Evolutionary conservation across 2,329 filamentous ascomycete species (phyloP).

Genomic region (Xylariaceae sp.): DNA sequence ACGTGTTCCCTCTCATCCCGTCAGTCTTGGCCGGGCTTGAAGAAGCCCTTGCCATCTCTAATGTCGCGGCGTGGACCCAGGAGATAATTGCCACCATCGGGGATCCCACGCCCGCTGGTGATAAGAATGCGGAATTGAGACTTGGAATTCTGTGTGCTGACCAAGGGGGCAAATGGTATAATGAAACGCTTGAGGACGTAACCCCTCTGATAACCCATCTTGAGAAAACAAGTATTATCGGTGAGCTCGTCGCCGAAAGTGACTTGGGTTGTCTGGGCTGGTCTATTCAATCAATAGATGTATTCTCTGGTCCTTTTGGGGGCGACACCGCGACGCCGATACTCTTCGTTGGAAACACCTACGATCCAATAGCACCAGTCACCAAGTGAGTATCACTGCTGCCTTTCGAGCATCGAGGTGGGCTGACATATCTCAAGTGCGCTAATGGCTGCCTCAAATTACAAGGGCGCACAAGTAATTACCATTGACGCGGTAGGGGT

Average conservation of each 20-base stretch:
- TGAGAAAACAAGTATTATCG: constrained; percentile 8
- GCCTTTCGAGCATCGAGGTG: background rate
- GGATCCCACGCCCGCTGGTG: constrained; percentile 6
- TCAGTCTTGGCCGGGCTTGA: constrained; percentile 10
- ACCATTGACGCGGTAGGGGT: constrained; percentile 8
- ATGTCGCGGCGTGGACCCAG: constrained; percentile 8
- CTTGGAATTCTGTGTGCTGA: constrained; percentile 9
- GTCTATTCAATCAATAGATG: constrained; percentile 8
- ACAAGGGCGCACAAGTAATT: constrained; percentile 10
- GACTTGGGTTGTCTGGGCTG: constrained; percentile 10
- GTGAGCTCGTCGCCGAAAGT: constrained; percentile 7
- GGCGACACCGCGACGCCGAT: constrained; percentile 9
- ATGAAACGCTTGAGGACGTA: constrained; percentile 8
- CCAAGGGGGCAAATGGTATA: constrained; percentile 11
- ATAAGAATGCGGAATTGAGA: constrained; percentile 4
- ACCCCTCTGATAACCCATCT: constrained; percentile 4
- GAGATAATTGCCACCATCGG: constrained; percentile 3
- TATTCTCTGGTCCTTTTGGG: constrained; percentile 8
- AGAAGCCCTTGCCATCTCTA: constrained; percentile 2
- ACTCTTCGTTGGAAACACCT: constrained; percentile 11
- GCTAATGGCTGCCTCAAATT: constrained; percentile 2
- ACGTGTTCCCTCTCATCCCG: background rate
- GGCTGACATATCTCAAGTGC: constrained; percentile 4
- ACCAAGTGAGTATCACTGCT: constrained; percentile 3
- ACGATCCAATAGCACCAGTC: constrained; percentile 8